phyloP scores from a whole-genome alignment of 345 rosid species.

The Acer campestre region DNA sequence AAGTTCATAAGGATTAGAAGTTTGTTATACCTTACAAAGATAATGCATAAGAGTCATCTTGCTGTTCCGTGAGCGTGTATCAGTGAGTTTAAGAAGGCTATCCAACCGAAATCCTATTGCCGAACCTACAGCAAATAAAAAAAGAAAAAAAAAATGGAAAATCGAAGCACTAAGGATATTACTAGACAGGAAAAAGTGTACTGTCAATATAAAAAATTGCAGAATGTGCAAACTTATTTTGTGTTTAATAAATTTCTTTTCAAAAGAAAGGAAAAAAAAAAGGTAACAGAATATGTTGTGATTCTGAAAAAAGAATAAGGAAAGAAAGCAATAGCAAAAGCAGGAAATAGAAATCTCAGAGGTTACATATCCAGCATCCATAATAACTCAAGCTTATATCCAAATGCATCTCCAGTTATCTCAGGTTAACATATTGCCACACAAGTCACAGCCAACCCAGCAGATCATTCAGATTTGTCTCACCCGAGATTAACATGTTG shows the following conservation, averaged over 20 bases:
- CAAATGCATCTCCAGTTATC: not conserved
- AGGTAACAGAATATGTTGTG: too few species aligned
- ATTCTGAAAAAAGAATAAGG: too few species aligned
- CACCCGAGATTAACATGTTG: not conserved
- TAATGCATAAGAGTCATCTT: slow-evolving; percentile 98
- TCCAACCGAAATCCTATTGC: slow-evolving; percentile 93
- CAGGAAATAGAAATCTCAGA: not conserved
- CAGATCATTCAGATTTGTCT: not conserved
- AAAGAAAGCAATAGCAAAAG: too few species aligned
- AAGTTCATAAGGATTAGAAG: slow-evolving; percentile 4
- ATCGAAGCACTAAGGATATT: not conserved
- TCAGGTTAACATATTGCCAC: not conserved
- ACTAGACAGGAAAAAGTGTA: not conserved
- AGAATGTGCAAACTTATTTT: not conserved
- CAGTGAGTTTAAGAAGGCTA: slow-evolving; percentile 92
- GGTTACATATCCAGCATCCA: not conserved
- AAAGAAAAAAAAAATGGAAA: not conserved
- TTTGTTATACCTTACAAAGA: slow-evolving; percentile 79
- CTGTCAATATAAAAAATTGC: not conserved
- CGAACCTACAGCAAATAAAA: slow-evolving; percentile 50
- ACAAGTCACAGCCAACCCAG: not conserved
- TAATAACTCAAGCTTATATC: not conserved
- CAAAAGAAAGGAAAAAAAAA: not conserved
- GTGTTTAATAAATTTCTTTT: not conserved
- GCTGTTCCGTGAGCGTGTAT: slow-evolving; percentile 83